Evolutionary conservation across 768 basidiomycete genomes (phyloP), one percentile per base, ranked within the genome.

Genomic region (Auriscalpium vulgare): DNA sequence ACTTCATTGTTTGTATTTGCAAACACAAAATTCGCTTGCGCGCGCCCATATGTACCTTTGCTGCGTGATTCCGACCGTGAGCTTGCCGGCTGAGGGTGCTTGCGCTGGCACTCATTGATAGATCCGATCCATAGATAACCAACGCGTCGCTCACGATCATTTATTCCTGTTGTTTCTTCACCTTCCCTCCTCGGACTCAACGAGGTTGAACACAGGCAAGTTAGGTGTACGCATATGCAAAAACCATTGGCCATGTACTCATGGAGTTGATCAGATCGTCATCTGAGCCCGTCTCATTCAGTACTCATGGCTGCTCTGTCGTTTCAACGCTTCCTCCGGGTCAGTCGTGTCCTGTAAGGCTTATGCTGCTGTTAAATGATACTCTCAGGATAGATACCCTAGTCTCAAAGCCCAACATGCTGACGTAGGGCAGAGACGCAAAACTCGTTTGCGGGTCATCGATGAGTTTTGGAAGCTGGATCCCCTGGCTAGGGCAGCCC

Each of bases 1-100:
- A 29, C 29, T 53, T 50, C 37, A 7, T 47, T 57, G 61, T 62
- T 62, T 62, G 61, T 60, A 62, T 57, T 50, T 55, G 61, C 61
- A 60, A 60, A 62, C 61, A 50, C 48, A 59, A 60, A 62, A 62
- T 43, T 29, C 55, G 56, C 61, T 59, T 43, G 55, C 47, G 53
- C 23, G 61, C 47, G 61, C 47, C 44, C 48, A 54, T 10, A 21
- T 21, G 21, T 21, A 21, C 45, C 36, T 29, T 35, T 9, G 1
- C 43, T 44, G 29, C 29, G 29, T 29, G 29, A 29, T 2, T n/a
- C n/a, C n/a, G n/a, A n/a, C n/a, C n/a, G n/a, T n/a, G n/a, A n/a
- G n/a, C n/a, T n/a, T n/a, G n/a, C n/a, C n/a, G n/a, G n/a, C 21
- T 21, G 21, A 21, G 21, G 21, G 21, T 21, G 21, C 1, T 21